Evolutionary conservation across 371 early-diverging fungal species (phyloP).

Genomic region (Fennellomyces sp.): DNA sequence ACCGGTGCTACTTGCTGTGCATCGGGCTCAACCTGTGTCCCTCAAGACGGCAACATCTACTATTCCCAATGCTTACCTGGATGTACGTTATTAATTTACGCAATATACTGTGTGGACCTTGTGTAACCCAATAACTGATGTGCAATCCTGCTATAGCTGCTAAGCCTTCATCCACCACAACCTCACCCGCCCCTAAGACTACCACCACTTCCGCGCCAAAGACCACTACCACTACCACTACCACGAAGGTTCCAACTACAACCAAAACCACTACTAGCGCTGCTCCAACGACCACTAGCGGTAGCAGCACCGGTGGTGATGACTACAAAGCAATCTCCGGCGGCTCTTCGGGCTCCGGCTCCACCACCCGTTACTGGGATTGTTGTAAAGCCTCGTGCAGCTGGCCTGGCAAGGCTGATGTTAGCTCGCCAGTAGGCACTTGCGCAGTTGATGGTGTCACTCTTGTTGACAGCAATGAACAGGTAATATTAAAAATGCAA

Average conservation of each 20-base stretch:
- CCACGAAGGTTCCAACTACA: conserved; percentile 13
- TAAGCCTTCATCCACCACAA: not conserved
- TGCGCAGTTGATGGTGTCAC: conserved; percentile 39
- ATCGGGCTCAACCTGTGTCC: not conserved
- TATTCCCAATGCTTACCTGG: conserved; percentile 11
- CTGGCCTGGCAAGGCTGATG: conserved; percentile 41
- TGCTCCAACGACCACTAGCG: conserved; percentile 1
- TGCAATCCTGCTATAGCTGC: not conserved
- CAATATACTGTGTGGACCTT: not conserved
- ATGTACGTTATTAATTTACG: not conserved
- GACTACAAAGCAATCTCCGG: conserved; percentile 17
- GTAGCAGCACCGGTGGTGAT: not conserved
- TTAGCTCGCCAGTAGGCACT: conserved; percentile 28
- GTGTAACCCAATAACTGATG: not conserved
- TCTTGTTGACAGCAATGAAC: conserved; percentile 24
- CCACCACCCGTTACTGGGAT: conserved; percentile 53
- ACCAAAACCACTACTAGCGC: not conserved
- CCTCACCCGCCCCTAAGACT: conserved; percentile 3
- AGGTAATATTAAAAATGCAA: not conserved
- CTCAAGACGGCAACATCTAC: conserved; percentile 6
- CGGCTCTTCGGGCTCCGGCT: conserved; percentile 32
- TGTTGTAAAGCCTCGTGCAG: conserved; percentile 53
- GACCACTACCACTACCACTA: conserved; percentile 6
- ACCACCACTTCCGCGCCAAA: not conserved
- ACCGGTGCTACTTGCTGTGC: conserved; percentile 1